Base-by-base conservation (phyloP, 345 rosid genomes). In the Excoecaria cochinchinensis region DNA sequence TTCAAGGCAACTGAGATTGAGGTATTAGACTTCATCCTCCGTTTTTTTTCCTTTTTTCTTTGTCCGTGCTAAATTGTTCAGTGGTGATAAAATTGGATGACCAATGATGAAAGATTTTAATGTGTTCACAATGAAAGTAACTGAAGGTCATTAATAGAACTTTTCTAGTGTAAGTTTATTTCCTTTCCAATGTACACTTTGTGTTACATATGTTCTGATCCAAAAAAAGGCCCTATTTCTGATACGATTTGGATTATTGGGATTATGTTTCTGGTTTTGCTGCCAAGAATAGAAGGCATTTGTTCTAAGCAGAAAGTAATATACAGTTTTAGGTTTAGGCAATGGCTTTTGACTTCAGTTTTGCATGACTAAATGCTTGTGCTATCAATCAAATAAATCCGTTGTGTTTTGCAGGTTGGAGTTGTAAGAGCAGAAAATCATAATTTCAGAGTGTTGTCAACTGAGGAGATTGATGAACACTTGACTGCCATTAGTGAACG, bases 1-100 rank as follows among this genome's bases (percentile, higher is more conserved):
- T 90, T 92, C 89, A 92, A 92, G 88, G 95, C 97, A 25, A 92
- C 92, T 71, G 97, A 92, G 82, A 92, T 92, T 78, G 97, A 92
- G 97, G 95, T 92, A 86, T 17, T 64, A 21, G 19, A 44, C 48
- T 44, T 44, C 31, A 31, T 31, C 2, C 31, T 31, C 31, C 31
- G 1, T 44, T 44, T n/a, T n/a, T n/a, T n/a, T n/a, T n/a, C n/a
- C n/a, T 44, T 44, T 25, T 31, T 62, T 25, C 24, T 10, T 42
- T 55, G 60, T 12, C 19, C 46, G 17, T 19, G 2, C 46, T 70
- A 47, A 67, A 25, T 31, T 31, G 70, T 67, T 61, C 22, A 9
- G 40, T 19, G 46, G 11, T 16, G 22, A 22, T 61, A 38, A 56
- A 11, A n/a, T 63, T 15, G 52, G 15, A 73, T 73, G 48, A 60